Percentiles rank a stretch among this genome's conserved stretches.
These are phyloP conservation scores for Drosera capensis DNA, from an alignment of 148 eudicot species.

Conservation along the genomic window DNA sequence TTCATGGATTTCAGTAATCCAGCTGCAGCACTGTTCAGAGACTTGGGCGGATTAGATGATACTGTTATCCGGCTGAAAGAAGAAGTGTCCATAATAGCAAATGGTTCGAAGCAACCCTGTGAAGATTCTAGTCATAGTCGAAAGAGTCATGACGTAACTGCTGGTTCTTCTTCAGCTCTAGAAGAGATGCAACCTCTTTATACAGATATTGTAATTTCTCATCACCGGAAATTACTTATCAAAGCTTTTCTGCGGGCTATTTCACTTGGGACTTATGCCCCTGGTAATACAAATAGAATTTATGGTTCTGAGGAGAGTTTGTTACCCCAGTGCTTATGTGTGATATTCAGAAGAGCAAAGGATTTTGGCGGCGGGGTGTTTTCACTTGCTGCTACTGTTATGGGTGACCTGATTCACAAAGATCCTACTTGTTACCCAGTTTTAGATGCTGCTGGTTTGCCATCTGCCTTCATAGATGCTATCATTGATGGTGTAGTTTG, in stretches of 20 bases:
- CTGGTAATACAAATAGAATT: slow-evolving; percentile 66
- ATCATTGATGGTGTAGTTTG: slow-evolving; percentile 82
- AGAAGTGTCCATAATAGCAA: slow-evolving; percentile 71
- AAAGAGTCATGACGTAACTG: slow-evolving; percentile 16
- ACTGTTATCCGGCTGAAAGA: slow-evolving; percentile 68
- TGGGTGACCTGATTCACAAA: slow-evolving; percentile 93
- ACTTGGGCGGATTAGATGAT: slow-evolving; percentile 94
- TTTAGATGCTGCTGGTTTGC: slow-evolving; percentile 82
- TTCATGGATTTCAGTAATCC: slow-evolving; percentile 99
- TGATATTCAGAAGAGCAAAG: slow-evolving; percentile 70
- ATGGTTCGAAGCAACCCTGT: slow-evolving; percentile 31
- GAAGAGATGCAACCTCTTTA: slow-evolving; percentile 63
- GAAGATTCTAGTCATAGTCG: slow-evolving; percentile 27
- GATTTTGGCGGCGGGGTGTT: slow-evolving; percentile 99
- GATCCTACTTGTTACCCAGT: slow-evolving; percentile 88
- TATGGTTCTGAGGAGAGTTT: slow-evolving; percentile 87
- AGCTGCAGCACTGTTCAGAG: slow-evolving; percentile 94
- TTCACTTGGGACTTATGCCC: slow-evolving; percentile 93
- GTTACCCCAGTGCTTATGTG: slow-evolving; percentile 82
- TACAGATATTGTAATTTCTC: slow-evolving; percentile 71
- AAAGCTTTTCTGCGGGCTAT: slow-evolving; percentile 92
- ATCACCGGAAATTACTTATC: slow-evolving; percentile 76
- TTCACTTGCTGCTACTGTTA: slow-evolving; percentile 84
- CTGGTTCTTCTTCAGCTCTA: slow-evolving; percentile 26
- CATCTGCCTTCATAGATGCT: slow-evolving; percentile 81